Evolutionary conservation across 2,329 filamentous ascomycete genomes (phyloP), one percentile per base, ranked within the genome.

Genomic region (Didymella segeticola): DNA sequence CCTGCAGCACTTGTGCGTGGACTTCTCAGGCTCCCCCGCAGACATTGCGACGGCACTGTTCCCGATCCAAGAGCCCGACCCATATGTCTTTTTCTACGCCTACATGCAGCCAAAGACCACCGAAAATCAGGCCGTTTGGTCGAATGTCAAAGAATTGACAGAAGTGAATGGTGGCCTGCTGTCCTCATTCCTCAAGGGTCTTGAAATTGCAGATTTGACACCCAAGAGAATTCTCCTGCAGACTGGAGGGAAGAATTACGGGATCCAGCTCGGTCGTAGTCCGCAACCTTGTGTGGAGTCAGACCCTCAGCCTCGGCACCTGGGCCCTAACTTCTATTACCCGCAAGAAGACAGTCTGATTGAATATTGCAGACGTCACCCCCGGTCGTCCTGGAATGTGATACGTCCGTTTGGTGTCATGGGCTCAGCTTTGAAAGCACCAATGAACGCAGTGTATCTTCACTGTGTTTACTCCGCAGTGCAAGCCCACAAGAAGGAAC

Each of bases 401-500:
- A 38, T 53, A 3, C 43, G 36, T 29, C 43, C 50, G 3, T 42
- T 27, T 31, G 50, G 43, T 11, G 37, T 53, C n/a, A 42, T 53
- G 5, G 50, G 50, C n/a, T 36, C 50, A 17, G 37, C 50, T 27
- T n/a, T 31, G n/a, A 37, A 53, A 12, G 43, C 50, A 11, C 37
- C 36, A 10, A 53, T 53, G 36, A 53, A 25, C 19, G 37, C 29
- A 36, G n/a, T 47, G 11, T 47, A 43, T 14, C 45, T 56, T 12
- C 41, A 22, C 8, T 53, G 55, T 19, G 55, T 58, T 2, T 61
- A 58, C 19, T 43, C 58, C 3, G 55, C 58, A 5, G 48, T 61
- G 0, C 48, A 61, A 33, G 52, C 56, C 23, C 43, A 61, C 45
- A 61, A 43, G 37, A 49, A 52, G 14, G 45, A 58, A n/a, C 51